These are phyloP conservation scores for Chytriomyces sp. DNA, from an alignment of 192 early-diverging fungal genomes.

Conservation along the genomic window DNA sequence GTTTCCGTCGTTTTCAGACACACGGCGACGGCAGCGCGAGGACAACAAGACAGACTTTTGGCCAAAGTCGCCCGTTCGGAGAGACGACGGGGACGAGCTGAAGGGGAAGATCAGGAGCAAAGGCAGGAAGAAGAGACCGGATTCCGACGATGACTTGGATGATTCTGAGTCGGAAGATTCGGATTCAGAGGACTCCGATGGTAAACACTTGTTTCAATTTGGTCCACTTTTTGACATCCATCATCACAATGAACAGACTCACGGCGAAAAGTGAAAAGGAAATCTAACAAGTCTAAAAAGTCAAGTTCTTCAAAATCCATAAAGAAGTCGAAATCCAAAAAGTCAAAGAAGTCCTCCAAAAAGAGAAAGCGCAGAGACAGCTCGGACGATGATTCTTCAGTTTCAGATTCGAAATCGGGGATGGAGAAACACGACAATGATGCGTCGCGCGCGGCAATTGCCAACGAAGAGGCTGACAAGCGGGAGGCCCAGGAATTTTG, in stretches of 20 bases:
- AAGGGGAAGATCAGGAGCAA: no score
- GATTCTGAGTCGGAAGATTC: conserved; percentile 17
- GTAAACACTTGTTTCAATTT: not conserved
- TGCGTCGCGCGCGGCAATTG: not conserved
- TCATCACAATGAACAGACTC: not conserved
- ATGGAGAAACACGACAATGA: not conserved
- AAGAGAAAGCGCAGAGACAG: conserved; percentile 14
- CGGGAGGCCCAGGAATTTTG: conserved; percentile 34
- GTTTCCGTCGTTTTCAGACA: not conserved
- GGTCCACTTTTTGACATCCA: not conserved
- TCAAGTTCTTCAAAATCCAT: conserved; percentile 2
- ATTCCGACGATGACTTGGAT: not conserved
- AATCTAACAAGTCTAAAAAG: not conserved
- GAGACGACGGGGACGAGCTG: not conserved
- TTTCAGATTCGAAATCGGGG: not conserved
- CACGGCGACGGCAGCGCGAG: not conserved
- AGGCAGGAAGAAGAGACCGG: not conserved
- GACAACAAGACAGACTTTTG: conserved; percentile 1
- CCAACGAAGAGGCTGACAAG: not conserved
- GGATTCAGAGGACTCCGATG: not conserved
- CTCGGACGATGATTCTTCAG: conserved; percentile 24
- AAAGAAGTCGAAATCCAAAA: conserved; percentile 7
- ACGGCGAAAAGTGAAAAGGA: not conserved
- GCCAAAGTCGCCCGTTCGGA: conserved; percentile 2
- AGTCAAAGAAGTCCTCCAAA: conserved; percentile 25